A percentile compares a stretch with the other conserved stretches of the same genome.
phyloP scores from a whole-genome alignment of 2,329 filamentous ascomycete species.

The Sporothrix variecibatus region DNA sequence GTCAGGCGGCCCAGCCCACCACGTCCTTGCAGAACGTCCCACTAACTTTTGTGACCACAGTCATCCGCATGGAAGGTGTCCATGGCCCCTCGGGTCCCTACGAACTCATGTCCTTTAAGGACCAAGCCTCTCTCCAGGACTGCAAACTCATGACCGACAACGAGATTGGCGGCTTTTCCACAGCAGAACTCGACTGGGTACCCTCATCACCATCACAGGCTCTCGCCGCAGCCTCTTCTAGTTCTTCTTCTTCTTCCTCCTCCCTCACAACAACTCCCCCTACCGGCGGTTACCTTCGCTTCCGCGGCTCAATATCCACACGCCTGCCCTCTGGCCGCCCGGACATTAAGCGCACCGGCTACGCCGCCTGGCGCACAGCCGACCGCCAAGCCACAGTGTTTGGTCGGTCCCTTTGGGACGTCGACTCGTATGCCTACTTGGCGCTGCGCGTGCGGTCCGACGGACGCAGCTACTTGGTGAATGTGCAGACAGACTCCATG shows the following conservation, averaged over 20 bases:
- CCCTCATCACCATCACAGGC: conserved; percentile 33
- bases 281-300: conserved; percentile 65
- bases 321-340: conserved; percentile 74
- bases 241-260: conserved; percentile 28
- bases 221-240: conserved; percentile 17
- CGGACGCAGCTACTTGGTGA: conserved; percentile 89
- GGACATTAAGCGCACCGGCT: conserved; percentile 78
- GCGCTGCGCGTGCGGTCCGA: conserved; percentile 88
- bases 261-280: not conserved
- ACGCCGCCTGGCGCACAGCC: conserved; percentile 84
- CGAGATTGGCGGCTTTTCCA: conserved; percentile 84
- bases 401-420: conserved; percentile 81
- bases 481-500: conserved; percentile 91
- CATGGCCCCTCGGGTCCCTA: conserved; percentile 65
- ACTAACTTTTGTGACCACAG: conserved; percentile 44
- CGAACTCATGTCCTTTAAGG: conserved; percentile 65
- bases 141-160: conserved; percentile 83
- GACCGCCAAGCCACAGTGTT: conserved; percentile 80
- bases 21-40: not conserved
- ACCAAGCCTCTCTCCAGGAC: conserved; percentile 47
- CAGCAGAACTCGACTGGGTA: conserved; percentile 68
- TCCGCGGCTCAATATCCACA: conserved; percentile 86
- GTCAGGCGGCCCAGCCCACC: conserved; percentile 7
- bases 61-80: conserved; percentile 68
- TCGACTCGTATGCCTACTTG: conserved; percentile 85